A percentile compares a stretch with the other conserved stretches of the same genome.
Conservation (phyloP, 2,329 filamentous ascomycete genomes). For the Trichoderma sp. region DNA sequence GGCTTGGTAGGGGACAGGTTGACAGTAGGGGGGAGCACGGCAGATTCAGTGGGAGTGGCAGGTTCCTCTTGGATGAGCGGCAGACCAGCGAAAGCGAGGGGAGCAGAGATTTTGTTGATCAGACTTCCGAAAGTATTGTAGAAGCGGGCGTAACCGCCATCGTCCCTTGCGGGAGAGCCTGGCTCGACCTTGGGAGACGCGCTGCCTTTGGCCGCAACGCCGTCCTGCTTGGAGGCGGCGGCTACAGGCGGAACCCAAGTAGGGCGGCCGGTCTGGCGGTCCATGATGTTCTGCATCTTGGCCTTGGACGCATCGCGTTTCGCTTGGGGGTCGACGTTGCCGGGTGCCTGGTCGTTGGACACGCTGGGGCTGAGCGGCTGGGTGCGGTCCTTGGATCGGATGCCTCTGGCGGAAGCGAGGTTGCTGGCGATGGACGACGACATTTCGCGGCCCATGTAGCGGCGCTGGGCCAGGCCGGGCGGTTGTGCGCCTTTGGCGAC, state of each 20-base stretch:
- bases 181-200: conserved; percentile 37
- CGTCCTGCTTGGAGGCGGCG: conserved; percentile 34
- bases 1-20: conserved; percentile 44
- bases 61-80: conserved; percentile 67
- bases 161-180: conserved; percentile 44
- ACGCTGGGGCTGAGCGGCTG: conserved; percentile 73
- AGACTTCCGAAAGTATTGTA: conserved; percentile 90
- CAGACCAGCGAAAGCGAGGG: conserved; percentile 88
- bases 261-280: conserved; percentile 56
- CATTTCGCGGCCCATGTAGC: conserved; percentile 66
- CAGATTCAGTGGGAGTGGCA: conserved; percentile 36
- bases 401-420: conserved; percentile 82
- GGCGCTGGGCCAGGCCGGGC: conserved; percentile 46
- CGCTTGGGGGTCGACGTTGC: conserved; percentile 64
- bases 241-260: conserved; percentile 54
- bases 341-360: conserved; percentile 73
- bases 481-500: conserved; percentile 38
- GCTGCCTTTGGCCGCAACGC: conserved; percentile 30
- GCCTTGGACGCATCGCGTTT: conserved; percentile 54
- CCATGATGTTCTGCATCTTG: conserved; percentile 61
- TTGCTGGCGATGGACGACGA: conserved; percentile 88
- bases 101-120: conserved; percentile 86
- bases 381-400: conserved; percentile 65
- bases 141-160: conserved; percentile 87
- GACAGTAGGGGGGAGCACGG: conserved; percentile 42